phyloP scores from a whole-genome alignment of 2,329 filamentous ascomycete species.

The Erysiphe neolycopersici region DNA sequence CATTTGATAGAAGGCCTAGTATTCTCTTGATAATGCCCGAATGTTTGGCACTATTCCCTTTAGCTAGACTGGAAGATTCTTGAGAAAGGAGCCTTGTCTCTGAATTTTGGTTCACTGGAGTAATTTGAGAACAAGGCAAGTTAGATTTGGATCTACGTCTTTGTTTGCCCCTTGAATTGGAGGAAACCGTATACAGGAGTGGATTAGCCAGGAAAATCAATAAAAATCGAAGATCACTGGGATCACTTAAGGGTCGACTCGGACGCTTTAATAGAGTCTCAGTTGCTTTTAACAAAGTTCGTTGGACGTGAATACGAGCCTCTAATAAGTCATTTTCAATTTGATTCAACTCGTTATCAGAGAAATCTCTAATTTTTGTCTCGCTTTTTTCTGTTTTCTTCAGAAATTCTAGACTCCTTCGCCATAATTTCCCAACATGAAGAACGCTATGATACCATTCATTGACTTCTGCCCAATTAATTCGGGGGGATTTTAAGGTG shows the following conservation, averaged over 20 bases:
- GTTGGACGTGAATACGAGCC: slow-evolving; percentile 42
- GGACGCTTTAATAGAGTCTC: slow-evolving; percentile 62
- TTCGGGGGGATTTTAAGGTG: slow-evolving; percentile 33
- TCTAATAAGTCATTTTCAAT: slow-evolving; percentile 26
- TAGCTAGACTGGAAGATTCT: slow-evolving; percentile 2
- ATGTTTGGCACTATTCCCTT: slow-evolving; percentile 30
- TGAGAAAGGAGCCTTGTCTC: background rate
- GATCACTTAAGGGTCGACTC: slow-evolving; percentile 36
- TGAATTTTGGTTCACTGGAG: background rate
- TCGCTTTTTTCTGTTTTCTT: slow-evolving; percentile 11
- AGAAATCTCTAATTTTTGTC: slow-evolving; percentile 5
- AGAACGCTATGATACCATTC: slow-evolving; percentile 51
- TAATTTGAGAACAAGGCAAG: slow-evolving; percentile 7
- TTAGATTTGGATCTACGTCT: slow-evolving; percentile 6
- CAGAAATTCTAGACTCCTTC: slow-evolving; percentile 27
- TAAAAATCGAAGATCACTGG: slow-evolving; percentile 50
- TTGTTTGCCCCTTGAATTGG: slow-evolving; percentile 6
- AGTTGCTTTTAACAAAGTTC: slow-evolving; percentile 46
- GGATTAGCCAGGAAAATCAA: slow-evolving; percentile 60
- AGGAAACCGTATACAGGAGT: slow-evolving; percentile 27
- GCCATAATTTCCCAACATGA: slow-evolving; percentile 42
- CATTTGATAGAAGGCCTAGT: slow-evolving; percentile 52
- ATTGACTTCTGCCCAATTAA: slow-evolving; percentile 46
- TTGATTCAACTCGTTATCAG: slow-evolving; percentile 12
- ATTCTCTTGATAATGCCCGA: slow-evolving; percentile 69